phyloP scores from a whole-genome alignment of 2,329 filamentous ascomycete genomes.

The Colletotrichum agaves region DNA sequence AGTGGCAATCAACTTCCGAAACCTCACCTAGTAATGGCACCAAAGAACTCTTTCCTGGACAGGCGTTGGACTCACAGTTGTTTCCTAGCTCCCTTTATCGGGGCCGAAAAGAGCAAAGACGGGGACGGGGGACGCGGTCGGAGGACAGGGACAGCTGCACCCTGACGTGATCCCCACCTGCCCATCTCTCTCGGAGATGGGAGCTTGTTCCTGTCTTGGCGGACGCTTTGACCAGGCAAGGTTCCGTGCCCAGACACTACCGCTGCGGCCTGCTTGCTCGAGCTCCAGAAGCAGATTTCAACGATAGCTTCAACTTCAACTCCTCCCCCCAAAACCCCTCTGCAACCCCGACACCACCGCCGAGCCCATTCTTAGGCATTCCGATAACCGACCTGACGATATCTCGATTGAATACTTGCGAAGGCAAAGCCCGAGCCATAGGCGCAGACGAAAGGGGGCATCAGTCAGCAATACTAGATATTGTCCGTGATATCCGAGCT shows the following conservation, averaged over 20 bases:
- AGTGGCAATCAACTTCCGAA: too few relatives aligned
- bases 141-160: slow-evolving; percentile 29
- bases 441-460: slow-evolving; percentile 13
- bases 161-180: slow-evolving; percentile 37
- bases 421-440: slow-evolving; percentile 19
- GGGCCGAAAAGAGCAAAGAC: not conserved
- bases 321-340: slow-evolving; percentile 15
- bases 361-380: slow-evolving; percentile 6
- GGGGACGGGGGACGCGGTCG: not conserved
- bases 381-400: not conserved
- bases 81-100: too few relatives aligned
- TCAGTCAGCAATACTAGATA: not conserved
- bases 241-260: slow-evolving; percentile 24
- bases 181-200: slow-evolving; percentile 30
- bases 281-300: slow-evolving; percentile 31
- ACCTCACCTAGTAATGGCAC: too few relatives aligned
- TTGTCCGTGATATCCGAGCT: slow-evolving; percentile 21
- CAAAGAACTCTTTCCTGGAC: too few relatives aligned
- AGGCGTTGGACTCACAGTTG: not conserved
- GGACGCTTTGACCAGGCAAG: not conserved
- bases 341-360: slow-evolving; percentile 2
- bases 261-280: slow-evolving; percentile 6
- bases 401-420: slow-evolving; percentile 12
- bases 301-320: slow-evolving; percentile 36
- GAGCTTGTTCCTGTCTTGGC: slow-evolving; percentile 39